phyloP scores from a whole-genome alignment of 176 grass and related monocot species.

The Rhipidocladum racemiflorum region DNA sequence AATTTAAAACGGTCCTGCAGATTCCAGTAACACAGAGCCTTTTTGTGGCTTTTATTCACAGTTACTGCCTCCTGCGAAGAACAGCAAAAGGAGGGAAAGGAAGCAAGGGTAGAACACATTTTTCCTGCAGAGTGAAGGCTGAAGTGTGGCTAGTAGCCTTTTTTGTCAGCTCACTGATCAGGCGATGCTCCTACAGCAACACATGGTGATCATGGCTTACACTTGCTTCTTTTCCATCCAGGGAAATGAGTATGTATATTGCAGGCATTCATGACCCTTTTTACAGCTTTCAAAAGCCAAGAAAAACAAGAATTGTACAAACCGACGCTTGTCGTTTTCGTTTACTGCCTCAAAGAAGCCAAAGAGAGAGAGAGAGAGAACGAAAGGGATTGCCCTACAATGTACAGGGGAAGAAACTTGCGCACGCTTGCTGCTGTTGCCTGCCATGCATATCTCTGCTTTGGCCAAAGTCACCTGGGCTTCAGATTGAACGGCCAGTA shows the following conservation, averaged over 20 bases:
- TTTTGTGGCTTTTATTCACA: constrained; percentile 8
- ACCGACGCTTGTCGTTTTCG: neutral
- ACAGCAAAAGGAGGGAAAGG: neutral
- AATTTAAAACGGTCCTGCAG: neutral
- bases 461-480: constrained; percentile 22
- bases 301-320: neutral
- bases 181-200: constrained; percentile 22
- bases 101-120: constrained; percentile 9
- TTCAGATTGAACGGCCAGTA: constrained; percentile 18
- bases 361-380: too few species aligned
- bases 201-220: constrained; percentile 21
- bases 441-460: neutral
- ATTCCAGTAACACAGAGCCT: constrained; percentile 1
- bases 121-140: constrained; percentile 31
- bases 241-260: constrained; percentile 29
- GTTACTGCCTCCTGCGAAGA: neutral
- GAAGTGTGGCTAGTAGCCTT: constrained; percentile 23
- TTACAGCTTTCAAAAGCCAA: constrained; percentile 21
- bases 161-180: constrained; percentile 23
- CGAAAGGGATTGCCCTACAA: neutral
- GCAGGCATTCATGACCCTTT: constrained; percentile 30
- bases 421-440: constrained; percentile 1
- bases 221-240: constrained; percentile 25
- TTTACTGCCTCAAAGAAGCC: neutral
- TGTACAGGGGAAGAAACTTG: neutral